phyloP scores from a whole-genome alignment of 805 yeast genomes.

The Yarrowia sp. region DNA sequence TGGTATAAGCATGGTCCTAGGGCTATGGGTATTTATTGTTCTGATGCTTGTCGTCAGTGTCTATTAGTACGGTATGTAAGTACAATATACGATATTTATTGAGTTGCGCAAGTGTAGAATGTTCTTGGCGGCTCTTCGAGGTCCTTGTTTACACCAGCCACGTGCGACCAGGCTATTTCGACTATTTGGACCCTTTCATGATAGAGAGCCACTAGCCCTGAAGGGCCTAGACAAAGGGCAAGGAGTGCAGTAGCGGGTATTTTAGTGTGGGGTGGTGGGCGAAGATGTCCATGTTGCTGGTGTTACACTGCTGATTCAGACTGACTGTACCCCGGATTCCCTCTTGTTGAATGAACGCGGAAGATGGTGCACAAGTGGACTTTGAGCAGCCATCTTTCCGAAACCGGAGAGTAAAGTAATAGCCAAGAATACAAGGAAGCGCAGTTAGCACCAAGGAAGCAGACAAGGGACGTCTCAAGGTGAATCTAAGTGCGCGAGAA shows the following conservation, averaged over 20 bases:
- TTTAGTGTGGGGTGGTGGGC: slow-evolving; percentile 4
- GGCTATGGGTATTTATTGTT: neutral
- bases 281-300: neutral
- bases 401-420: no score
- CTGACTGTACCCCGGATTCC: neutral
- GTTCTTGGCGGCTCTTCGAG: no score
- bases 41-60: neutral
- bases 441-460: no score
- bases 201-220: neutral
- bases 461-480: no score
- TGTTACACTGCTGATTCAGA: neutral
- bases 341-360: no score
- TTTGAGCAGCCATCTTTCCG: no score
- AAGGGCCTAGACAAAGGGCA: neutral
- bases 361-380: no score
- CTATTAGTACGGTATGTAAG: neutral
- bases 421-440: no score
- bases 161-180: neutral
- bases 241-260: neutral
- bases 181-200: neutral
- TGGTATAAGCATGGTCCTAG: no score
- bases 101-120: no score
- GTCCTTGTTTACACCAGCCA: neutral
- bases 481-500: no score
- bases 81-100: neutral